phyloP scores from a whole-genome alignment of 2,329 filamentous ascomycete genomes.

The Neopestalotiopsis sp. region DNA sequence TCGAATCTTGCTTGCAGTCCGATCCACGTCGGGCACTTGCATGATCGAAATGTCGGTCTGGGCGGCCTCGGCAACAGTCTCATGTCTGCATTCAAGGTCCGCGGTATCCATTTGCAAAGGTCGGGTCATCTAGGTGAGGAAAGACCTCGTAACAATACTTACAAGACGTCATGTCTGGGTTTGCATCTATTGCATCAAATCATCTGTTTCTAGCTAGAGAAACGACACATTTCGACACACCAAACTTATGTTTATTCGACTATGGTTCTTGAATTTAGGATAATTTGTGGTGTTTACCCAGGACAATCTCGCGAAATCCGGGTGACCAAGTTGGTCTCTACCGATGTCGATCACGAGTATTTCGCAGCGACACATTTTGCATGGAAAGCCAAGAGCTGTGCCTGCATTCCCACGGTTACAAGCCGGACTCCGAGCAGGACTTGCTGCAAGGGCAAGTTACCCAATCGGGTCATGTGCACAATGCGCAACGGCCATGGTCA shows the following conservation, averaged over 20 bases:
- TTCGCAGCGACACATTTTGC: neutral
- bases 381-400: neutral
- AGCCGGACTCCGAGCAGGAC: neutral
- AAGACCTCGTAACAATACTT: neutral
- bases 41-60: slow-evolving; percentile 6
- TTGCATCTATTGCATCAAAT: neutral
- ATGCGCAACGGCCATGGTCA: slow-evolving; percentile 2
- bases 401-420: neutral
- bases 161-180: neutral
- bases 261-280: slow-evolving; percentile 11
- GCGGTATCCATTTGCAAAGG: neutral
- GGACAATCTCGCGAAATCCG: slow-evolving; percentile 4
- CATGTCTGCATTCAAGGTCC: neutral
- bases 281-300: slow-evolving; percentile 6
- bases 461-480: neutral
- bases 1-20: slow-evolving; percentile 13
- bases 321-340: slow-evolving; percentile 7
- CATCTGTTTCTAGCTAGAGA: neutral
- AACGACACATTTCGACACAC: neutral
- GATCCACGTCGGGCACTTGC: neutral
- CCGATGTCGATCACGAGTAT: slow-evolving; percentile 11
- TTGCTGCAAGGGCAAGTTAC: slow-evolving; percentile 1
- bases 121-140: neutral
- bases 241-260: slow-evolving; percentile 1
- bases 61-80: slow-evolving; percentile 7